These are phyloP conservation scores for Encephalitozoon cuniculi DNA, from an alignment of 371 early-diverging fungal species.

Conservation along the genomic window DNA sequence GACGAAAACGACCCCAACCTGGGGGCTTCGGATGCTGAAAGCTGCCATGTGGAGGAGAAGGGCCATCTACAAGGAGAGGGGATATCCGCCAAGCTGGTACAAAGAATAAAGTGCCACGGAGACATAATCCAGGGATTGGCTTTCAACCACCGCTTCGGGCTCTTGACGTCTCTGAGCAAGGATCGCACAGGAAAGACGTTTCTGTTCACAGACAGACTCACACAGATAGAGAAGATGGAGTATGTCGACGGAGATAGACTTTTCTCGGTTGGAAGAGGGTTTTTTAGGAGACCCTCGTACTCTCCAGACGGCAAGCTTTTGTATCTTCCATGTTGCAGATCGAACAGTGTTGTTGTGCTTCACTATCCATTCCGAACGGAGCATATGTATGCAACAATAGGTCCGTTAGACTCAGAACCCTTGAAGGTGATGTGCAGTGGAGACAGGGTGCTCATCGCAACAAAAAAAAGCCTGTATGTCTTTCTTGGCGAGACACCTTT, in stretches of 20 bases:
- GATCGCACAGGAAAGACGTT: slow-evolving; percentile 49
- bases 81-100: slow-evolving; percentile 16
- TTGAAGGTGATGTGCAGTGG: slow-evolving; percentile 27
- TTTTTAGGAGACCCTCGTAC: slow-evolving; percentile 49
- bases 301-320: slow-evolving; percentile 11
- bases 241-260: slow-evolving; percentile 4
- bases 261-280: slow-evolving; percentile 1
- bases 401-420: slow-evolving; percentile 51
- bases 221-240: slow-evolving; percentile 25
- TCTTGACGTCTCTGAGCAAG: slow-evolving; percentile 43
- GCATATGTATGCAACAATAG: slow-evolving; percentile 28
- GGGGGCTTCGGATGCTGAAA: neutral
- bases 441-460: slow-evolving; percentile 30
- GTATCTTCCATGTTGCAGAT: slow-evolving; percentile 22
- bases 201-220: neutral
- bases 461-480: slow-evolving; percentile 52
- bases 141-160: slow-evolving; percentile 13
- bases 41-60: neutral
- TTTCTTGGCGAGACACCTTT: slow-evolving; percentile 18
- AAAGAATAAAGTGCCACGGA: slow-evolving; percentile 29
- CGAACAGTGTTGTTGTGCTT: neutral
- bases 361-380: slow-evolving; percentile 36
- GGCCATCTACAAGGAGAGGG: neutral
- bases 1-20: neutral
- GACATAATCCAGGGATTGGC: slow-evolving; percentile 52